Evolutionary conservation across 164 flowering plant genomes (phyloP), one percentile per base, ranked within the genome.

Genomic region (Hamamelis virginiana): DNA sequence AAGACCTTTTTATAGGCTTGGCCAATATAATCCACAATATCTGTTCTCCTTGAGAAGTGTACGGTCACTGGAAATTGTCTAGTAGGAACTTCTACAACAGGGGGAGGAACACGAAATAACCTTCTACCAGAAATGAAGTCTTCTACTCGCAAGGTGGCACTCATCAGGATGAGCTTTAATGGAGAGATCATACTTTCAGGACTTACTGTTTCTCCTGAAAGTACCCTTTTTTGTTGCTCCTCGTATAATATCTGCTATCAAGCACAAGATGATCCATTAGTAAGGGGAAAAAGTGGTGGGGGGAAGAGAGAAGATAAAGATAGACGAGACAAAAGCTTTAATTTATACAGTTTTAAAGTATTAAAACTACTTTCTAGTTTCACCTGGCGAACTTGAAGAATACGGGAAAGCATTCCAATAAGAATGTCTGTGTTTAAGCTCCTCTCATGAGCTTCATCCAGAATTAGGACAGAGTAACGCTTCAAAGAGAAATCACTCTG

Each of bases 361-460:
- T 14, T 1, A 5, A 27, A 27, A 9, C n/a, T 27, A 5, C 59
- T 33, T 64, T 55, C 11, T 26, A 33, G 43, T 18, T 48, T 76
- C 61, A 92, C 97, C 90, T 92, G 90, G 19, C 99, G 96, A 55
- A 75, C 22, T 75, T 33, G 65, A 70, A 92, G 72, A 22, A 85
- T 76, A 74, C 98, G 91, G 25, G 99, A 93, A 74, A 96, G 90
- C 92, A 96, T 88, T 70, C 98, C 99, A 72, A 89, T 87, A 46
- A 93, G 96, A 63, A 96, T 96, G 77, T 96, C 99, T 25, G 98
- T 96, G 76, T 93, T 91, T 86, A 96, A 72, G 84, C 98, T 93
- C 72, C 99, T 87, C 76, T 93, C 98, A 80, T 96, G 99, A 76
- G 97, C 99, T 82, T 96, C 99, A 74, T 96, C 99, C 71, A 96